These are phyloP conservation scores for Ligustrum vulgare DNA, from an alignment of 257 asterid species.

Conservation along the genomic window DNA sequence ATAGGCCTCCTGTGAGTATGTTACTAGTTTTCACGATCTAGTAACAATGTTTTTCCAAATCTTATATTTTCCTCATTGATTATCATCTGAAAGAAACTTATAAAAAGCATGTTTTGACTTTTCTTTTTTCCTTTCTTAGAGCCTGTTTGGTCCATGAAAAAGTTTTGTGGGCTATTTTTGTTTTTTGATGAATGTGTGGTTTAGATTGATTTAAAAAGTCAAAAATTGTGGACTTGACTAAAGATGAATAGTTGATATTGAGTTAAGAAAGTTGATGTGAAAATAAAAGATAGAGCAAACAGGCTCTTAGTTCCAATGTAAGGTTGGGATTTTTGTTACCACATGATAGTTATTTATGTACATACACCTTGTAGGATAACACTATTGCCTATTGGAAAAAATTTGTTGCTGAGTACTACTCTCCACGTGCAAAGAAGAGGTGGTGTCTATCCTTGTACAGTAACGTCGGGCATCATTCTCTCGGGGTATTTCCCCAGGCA, in stretches of 20 bases:
- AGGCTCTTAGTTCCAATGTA: constrained; percentile 4
- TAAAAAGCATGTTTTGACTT: constrained; percentile 11
- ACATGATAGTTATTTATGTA: constrained; percentile 14
- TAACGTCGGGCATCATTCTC: constrained; percentile 88
- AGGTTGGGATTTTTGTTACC: constrained; percentile 3
- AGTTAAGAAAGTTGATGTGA: too few relatives aligned
- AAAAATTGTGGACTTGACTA: too few relatives aligned
- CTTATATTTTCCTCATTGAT: neutral
- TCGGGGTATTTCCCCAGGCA: constrained; percentile 95
- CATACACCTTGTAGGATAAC: constrained; percentile 58
- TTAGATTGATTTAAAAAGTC: too few relatives aligned
- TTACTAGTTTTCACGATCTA: constrained; percentile 11
- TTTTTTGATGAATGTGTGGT: too few relatives aligned
- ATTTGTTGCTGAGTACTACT: constrained; percentile 91
- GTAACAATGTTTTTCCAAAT: neutral
- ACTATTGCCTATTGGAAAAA: constrained; percentile 96
- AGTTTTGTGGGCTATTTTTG: too few relatives aligned
- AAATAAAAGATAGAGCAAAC: too few relatives aligned
- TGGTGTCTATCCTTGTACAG: constrained; percentile 94
- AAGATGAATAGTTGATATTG: too few relatives aligned
- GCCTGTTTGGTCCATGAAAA: too few relatives aligned
- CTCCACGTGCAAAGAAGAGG: constrained; percentile 94
- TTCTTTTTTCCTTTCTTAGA: constrained; percentile 14
- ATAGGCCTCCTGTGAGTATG: constrained; percentile 81
- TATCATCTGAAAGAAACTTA: too few relatives aligned